Percentiles rank a stretch among this genome's conserved stretches.
Evolutionary conservation across 2,329 filamentous ascomycete species (phyloP).

Genomic region (Phialophora verrucosa): DNA sequence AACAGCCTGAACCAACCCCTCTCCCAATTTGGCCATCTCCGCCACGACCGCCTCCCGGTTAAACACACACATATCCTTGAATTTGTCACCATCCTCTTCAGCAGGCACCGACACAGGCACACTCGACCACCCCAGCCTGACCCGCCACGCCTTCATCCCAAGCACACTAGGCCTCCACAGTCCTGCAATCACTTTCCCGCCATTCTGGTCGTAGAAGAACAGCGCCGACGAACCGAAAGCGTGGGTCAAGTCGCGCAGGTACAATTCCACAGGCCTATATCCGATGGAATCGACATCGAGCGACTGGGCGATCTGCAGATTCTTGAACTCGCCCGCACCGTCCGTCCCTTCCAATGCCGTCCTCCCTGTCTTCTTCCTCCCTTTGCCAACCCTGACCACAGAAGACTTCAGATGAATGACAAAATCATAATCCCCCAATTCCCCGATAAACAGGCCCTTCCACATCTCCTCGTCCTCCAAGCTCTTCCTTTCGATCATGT

Average conservation of each 20-base stretch:
- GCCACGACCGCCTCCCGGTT: constrained; percentile 71
- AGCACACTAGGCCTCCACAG: constrained; percentile 66
- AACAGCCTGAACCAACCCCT: constrained; percentile 37
- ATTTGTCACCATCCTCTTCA: constrained; percentile 44
- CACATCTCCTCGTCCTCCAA: constrained; percentile 56
- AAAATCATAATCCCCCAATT: constrained; percentile 81
- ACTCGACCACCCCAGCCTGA: constrained; percentile 72
- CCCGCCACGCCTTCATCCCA: constrained; percentile 67
- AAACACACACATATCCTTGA: constrained; percentile 61
- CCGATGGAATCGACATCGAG: constrained; percentile 55
- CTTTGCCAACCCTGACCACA: constrained; percentile 40
- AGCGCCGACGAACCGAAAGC: constrained; percentile 73
- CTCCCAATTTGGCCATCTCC: constrained; percentile 70
- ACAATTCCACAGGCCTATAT: constrained; percentile 65
- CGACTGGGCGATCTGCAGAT: constrained; percentile 65
- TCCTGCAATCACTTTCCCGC: constrained; percentile 60
- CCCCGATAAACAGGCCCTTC: constrained; percentile 71
- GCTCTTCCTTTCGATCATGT: constrained; percentile 62
- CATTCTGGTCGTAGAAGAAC: constrained; percentile 74
- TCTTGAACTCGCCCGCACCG: constrained; percentile 69
- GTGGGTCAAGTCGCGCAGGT: constrained; percentile 70
- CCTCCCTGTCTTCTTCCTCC: not conserved
- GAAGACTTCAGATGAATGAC: constrained; percentile 70
- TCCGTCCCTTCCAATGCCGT: constrained; percentile 6
- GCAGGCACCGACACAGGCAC: constrained; percentile 53